These are phyloP conservation scores for Daldinia eschscholtzii DNA, from an alignment of 2,329 filamentous ascomycete species.

Conservation along the genomic window DNA sequence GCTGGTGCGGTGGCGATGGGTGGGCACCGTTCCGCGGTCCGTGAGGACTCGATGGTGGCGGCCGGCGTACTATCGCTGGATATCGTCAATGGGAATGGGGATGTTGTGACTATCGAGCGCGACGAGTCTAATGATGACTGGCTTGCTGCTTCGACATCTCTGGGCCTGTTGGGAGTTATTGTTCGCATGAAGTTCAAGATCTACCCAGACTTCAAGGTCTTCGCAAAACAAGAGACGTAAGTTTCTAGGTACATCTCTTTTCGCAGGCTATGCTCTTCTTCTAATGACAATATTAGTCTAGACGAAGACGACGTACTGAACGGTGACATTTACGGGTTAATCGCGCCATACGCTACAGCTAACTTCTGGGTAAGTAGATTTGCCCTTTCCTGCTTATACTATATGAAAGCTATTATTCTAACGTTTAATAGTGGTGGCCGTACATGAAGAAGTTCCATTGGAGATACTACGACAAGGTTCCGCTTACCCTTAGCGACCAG, in stretches of 20 bases:
- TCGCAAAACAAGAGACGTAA: constrained; percentile 63
- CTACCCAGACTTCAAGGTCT: constrained; percentile 65
- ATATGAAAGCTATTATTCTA: constrained; percentile 17
- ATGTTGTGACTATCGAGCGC: constrained; percentile 57
- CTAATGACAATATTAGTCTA: constrained; percentile 51
- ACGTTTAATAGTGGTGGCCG: constrained; percentile 61
- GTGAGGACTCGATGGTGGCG: constrained; percentile 64
- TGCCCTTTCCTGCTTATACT: neutral
- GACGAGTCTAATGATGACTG: constrained; percentile 62
- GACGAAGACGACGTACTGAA: constrained; percentile 62
- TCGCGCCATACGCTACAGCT: constrained; percentile 64
- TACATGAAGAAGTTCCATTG: constrained; percentile 65
- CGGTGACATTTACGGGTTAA: constrained; percentile 64
- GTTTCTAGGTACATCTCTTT: constrained; percentile 31
- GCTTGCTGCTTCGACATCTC: constrained; percentile 64
- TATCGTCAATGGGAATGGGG: constrained; percentile 62
- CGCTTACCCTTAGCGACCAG: constrained; percentile 56
- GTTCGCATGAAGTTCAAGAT: constrained; percentile 63
- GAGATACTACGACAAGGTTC: constrained; percentile 64
- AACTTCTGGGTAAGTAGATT: constrained; percentile 61
- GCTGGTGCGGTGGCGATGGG: constrained; percentile 66
- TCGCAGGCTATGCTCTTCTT: neutral
- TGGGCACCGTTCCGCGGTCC: constrained; percentile 62
- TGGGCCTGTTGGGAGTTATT: constrained; percentile 63
- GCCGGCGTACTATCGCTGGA: constrained; percentile 63